Base-by-base conservation (phyloP, 2,329 filamentous ascomycete species). In the Monilinia polystroma region DNA sequence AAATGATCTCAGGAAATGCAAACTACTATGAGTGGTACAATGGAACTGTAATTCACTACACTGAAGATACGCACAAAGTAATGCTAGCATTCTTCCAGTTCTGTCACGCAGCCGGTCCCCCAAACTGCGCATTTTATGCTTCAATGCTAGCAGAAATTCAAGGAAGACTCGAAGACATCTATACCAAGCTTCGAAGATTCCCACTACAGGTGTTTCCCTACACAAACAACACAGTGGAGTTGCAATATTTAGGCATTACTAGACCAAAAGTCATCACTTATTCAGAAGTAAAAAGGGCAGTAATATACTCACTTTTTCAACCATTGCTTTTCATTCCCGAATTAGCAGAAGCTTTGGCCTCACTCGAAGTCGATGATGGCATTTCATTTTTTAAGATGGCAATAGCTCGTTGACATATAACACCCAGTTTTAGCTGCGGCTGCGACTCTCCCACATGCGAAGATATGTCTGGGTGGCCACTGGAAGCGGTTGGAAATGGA, bases 31-130 rank as follows among this genome's bases (percentile, higher is more conserved):
- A 76, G 52, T 76, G 72, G 68, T 72, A 70, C 20, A 64, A 63
- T 23, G 67, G 70, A 18, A 75, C 75, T 1, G 78, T 81, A 65
- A 76, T 79, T 69, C 81, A 81, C 69, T 84, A 83, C 62, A 67
- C 74, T 11, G 56, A 70, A 7, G 75, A 77, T 60, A 69, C 74
- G 3, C 75, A 77, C 18, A 47, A 47, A 47, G 41, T 59, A 14
- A 59, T 59, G 41, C 41, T 59, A 14, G 41, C 41, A 3, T 47
- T 59, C 10, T 59, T 59, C 32, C 5, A 45, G 41, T 47, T 16
- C 12, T 59, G 41, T 32, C 56, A 59, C 7, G 47, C 45, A 11
- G 56, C 56, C 1, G 56, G 56, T 10, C 26, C 56, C 5, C 14
- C 32, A 14, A 47, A 45, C 20, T 59, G 56, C 47, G 41, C 56